A percentile compares a stretch with the other conserved stretches of the same genome.
Conservation (phyloP, 2,329 filamentous ascomycete genomes). For the Alternaria longipes region DNA sequence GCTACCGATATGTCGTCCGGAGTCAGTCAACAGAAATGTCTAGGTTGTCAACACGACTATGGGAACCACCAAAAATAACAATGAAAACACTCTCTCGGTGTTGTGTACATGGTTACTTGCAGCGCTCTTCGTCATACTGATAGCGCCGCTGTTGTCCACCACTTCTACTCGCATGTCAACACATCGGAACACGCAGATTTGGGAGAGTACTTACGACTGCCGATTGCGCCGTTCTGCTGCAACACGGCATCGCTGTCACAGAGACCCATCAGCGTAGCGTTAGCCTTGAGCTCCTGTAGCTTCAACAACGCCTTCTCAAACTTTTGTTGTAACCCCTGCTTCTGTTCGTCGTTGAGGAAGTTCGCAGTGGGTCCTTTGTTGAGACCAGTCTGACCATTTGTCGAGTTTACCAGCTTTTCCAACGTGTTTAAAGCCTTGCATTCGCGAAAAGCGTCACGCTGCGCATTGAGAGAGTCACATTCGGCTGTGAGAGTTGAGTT, state of each 20-base stretch:
- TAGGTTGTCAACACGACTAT: not conserved
- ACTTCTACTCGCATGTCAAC: constrained; percentile 13
- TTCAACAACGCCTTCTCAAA: constrained; percentile 37
- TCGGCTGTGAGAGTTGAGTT: constrained; percentile 37
- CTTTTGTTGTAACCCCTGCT: constrained; percentile 34
- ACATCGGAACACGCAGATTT: not conserved
- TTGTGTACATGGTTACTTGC: not conserved
- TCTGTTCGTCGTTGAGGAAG: constrained; percentile 33
- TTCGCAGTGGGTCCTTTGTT: constrained; percentile 24
- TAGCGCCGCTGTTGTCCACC: constrained; percentile 23
- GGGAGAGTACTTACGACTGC: not conserved
- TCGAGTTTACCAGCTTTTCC: constrained; percentile 29
- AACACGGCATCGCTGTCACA: constrained; percentile 17
- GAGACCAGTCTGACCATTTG: constrained; percentile 33
- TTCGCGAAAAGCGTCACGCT: constrained; percentile 24
- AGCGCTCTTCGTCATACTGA: constrained; percentile 11
- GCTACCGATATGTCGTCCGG: not conserved
- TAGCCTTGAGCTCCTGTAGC: constrained; percentile 33
- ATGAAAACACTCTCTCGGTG: not conserved
- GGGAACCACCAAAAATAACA: not conserved
- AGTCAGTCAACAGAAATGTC: not conserved
- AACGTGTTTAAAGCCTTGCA: constrained; percentile 35
- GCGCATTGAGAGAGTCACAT: constrained; percentile 36
- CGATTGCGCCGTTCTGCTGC: constrained; percentile 20
- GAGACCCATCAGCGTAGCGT: constrained; percentile 37